Conservation (phyloP, 306 rosid genomes). For the Pueraria montana region DNA sequence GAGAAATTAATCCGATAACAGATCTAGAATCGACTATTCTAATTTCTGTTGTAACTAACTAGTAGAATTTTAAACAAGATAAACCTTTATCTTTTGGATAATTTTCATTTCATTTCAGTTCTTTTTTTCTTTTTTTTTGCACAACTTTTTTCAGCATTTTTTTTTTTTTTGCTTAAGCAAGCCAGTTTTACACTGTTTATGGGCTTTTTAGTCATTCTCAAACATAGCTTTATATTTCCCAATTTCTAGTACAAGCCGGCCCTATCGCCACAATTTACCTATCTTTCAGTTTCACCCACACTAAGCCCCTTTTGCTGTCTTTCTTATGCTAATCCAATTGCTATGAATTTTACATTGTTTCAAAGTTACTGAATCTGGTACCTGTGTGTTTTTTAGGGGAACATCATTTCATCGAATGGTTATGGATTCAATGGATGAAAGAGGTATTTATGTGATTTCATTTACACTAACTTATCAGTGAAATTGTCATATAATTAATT, state of each 20-base stretch:
- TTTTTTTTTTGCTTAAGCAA: background rate
- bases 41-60: background rate
- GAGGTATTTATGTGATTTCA: constrained; percentile 19
- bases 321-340: background rate
- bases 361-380: background rate
- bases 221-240: background rate
- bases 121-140: no score
- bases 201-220: background rate
- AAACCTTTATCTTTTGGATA: background rate
- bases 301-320: background rate
- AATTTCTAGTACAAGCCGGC: background rate
- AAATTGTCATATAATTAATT: background rate
- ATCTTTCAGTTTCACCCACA: background rate
- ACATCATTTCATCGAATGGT: constrained; percentile 6
- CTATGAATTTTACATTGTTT: background rate
- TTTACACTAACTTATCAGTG: background rate
- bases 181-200: background rate
- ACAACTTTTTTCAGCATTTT: background rate
- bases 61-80: background rate
- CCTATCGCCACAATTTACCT: background rate
- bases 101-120: background rate
- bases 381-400: background rate
- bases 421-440: background rate
- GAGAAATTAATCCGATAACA: background rate
- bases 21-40: background rate